A percentile compares a stretch with the other conserved stretches of the same genome.
These are phyloP conservation scores for Cryptococcus sp. DNA, from an alignment of 1,284 basidiomycete genomes.

Conservation along the genomic window DNA sequence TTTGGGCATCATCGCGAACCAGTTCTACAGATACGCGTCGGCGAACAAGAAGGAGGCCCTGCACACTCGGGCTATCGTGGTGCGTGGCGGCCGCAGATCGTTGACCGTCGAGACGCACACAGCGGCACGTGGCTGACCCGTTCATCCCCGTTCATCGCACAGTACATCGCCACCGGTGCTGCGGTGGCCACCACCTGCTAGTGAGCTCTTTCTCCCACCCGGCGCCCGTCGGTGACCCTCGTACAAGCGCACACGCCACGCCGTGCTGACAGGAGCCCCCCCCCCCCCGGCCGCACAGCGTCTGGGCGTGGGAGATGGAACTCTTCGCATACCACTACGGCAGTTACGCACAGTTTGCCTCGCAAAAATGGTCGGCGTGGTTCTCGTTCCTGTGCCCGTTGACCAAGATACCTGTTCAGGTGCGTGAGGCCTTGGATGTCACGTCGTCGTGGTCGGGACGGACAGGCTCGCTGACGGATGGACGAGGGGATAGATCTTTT, in stretches of 20 bases:
- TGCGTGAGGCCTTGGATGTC: neutral
- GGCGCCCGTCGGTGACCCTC: too few relatives aligned
- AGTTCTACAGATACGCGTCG: neutral
- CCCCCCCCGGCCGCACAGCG: constrained; percentile 7
- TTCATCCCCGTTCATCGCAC: neutral
- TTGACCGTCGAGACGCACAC: too few relatives aligned
- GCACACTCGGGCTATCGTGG: neutral
- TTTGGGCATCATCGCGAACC: neutral
- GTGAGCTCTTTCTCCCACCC: too few relatives aligned
- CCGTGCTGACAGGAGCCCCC: too few relatives aligned
- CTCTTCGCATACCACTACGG: constrained; percentile 17
- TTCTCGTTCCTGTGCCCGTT: constrained; percentile 12
- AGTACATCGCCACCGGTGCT: neutral
- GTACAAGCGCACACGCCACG: too few relatives aligned
- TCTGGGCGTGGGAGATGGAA: constrained; percentile 15
- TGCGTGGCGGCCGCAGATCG: neutral
- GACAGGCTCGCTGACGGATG: neutral
- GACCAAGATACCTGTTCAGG: constrained; percentile 18
- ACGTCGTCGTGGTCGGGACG: too few relatives aligned
- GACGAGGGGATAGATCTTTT: constrained; percentile 6
- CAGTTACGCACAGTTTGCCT: constrained; percentile 11
- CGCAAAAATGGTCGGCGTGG: constrained; percentile 18
- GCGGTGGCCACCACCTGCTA: neutral
- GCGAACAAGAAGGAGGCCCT: neutral
- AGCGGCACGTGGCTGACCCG: too few relatives aligned